Base-by-base conservation (phyloP, 148 eudicot species). In the Hydrangea macrophylla region DNA sequence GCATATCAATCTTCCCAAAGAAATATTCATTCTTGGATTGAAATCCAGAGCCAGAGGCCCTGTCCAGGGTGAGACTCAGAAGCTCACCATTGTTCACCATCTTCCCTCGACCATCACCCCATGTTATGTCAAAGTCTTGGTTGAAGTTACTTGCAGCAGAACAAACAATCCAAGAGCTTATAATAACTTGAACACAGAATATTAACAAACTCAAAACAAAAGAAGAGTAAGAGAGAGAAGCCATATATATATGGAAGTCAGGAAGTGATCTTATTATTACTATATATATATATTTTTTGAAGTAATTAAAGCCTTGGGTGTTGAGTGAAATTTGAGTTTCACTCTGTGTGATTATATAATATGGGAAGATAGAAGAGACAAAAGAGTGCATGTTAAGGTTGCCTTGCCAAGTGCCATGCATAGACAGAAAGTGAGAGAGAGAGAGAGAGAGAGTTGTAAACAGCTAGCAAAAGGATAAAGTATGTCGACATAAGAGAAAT, bases 31-130 rank as follows among this genome's bases (percentile, higher is more conserved):
- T 67, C 15, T 63, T 67, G 15, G 74, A 77, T 45, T 77, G 65
- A 31, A 75, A 79, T 0, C 82, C 82, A 0, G 76, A 75, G 30
- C 82, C 82, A 0, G 79, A 79, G 20, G 26, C 7, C 23, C 35
- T 61, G 58, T 79, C 79, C 3, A 79, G 75, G 0, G 79, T 60
- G 18, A 79, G 72, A 9, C 73, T 67, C 8, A 79, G 82, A 15
- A 75, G 54, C 25, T 70, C 70, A 12, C 79, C 79, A 7, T 50
- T 33, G 55, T 75, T 53, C 20, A 70, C 66, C 26, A 73, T 68
- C 42, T 37, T 65, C 2, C 42, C 73, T 0, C 58, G 68, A 8
- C 53, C 45, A 44, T 74, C 68, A 20, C 81, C 81, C 78, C 78
- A 70, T 1, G 75, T 24, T 32, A 65, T 31, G 35, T 71, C 32